Percentiles rank a stretch among this genome's conserved stretches.
These are phyloP conservation scores for Quercus mongolica DNA, from an alignment of 306 rosid genomes.

Conservation along the genomic window DNA sequence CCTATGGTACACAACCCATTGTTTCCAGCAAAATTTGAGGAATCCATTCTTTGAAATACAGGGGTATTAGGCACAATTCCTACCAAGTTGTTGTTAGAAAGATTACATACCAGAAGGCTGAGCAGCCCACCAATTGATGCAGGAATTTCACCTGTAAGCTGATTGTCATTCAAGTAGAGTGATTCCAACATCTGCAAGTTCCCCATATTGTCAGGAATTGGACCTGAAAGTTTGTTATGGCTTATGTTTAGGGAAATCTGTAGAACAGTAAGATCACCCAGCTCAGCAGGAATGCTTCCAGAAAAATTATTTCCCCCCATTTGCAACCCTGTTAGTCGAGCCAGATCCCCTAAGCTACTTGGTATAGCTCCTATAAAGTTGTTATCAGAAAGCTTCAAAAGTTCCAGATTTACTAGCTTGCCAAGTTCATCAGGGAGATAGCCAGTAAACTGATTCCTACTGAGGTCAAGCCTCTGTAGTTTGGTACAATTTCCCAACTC, in stretches of 20 bases:
- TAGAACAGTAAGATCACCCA: conserved; percentile 54
- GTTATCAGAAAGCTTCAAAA: conserved; percentile 67
- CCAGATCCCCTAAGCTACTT: conserved; percentile 47
- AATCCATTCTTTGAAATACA: conserved; percentile 68
- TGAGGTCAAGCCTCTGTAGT: conserved; percentile 75
- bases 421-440: conserved; percentile 56
- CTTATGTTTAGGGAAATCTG: conserved; percentile 73
- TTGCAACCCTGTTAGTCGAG: conserved; percentile 56
- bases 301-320: conserved; percentile 72
- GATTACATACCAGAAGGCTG: conserved; percentile 67
- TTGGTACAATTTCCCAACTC: conserved; percentile 63
- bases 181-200: conserved; percentile 69
- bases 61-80: conserved; percentile 72
- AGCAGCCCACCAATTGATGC: conserved; percentile 57
- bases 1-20: conserved; percentile 62
- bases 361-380: conserved; percentile 57
- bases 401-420: conserved; percentile 69
- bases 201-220: conserved; percentile 65
- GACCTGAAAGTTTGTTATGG: conserved; percentile 61
- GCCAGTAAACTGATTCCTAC: conserved; percentile 58
- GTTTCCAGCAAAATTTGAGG: conserved; percentile 69
- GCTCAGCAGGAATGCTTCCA: conserved; percentile 51
- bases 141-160: conserved; percentile 75
- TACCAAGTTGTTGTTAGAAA: conserved; percentile 67
- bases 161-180: conserved; percentile 68